Evolutionary conservation across 352 stramenopile genomes (phyloP), one percentile per base, ranked within the genome.

Genomic region (Phytophthora boehmeriae): DNA sequence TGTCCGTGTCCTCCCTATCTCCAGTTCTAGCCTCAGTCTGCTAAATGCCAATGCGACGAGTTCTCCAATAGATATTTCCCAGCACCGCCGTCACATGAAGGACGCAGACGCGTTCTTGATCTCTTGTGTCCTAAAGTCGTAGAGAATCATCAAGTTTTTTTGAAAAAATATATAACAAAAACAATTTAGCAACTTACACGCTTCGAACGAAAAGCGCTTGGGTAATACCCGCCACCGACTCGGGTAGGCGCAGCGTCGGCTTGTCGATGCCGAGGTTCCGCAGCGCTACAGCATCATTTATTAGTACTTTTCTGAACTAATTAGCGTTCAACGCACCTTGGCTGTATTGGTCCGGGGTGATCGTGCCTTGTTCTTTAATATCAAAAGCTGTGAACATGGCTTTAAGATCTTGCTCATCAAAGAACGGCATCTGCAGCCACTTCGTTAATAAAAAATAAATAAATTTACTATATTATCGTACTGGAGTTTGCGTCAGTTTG

Each of bases 321-420:
- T 1, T 5, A 5, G 28, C 41, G n/a, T n/a, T n/a, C n/a, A n/a
- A 30, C 6, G 17, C 36, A 86, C 80, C 83, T 91, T 79, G 76
- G 38, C 89, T 68, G 30, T 93, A 91, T 61, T 91, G 84, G 54
- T 76, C 62, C 10, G 71, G 65, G 5, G 79, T 85, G 58, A 93
- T 85, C 35, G 68, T 78, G 3, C 84, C 84, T 45, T 76, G 78
- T 0, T 83, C 82, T n/a, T 82, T 91, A 25, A 88, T 68, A 41
- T 93, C 84, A 23, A 93, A 93, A 8, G 83, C 81, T 23, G 68
- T 62, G 32, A 93, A 93, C 81, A 91, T 91, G 1, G 82, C 81
- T 17, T 87, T 72, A 9, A 93, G 49, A 62, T 91, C 84, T 11
- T 80, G 66, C 17, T 93, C 84, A 14, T 86, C 77, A 42, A 93